Evolutionary conservation across 306 rosid genomes (phyloP).

Genomic region (Echinosophora koreensis): DNA sequence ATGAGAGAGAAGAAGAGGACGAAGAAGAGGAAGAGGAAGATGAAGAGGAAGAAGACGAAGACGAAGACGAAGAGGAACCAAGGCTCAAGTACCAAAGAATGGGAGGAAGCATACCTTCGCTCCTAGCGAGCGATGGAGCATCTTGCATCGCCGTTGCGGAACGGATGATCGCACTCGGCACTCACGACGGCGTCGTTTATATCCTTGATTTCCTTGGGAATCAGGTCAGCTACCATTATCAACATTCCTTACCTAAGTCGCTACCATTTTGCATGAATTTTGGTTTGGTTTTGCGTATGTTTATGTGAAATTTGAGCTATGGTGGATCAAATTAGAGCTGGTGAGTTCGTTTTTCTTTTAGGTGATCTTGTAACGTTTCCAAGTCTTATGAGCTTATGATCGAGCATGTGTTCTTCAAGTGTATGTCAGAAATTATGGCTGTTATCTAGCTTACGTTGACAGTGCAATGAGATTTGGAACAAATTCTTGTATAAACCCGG

Average conservation of each 20-base stretch:
- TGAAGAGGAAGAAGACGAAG: conserved; percentile 47
- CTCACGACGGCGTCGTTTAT: conserved; percentile 77
- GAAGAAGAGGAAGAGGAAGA: conserved; percentile 66
- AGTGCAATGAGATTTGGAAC: too few species aligned
- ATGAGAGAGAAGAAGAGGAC: conserved; percentile 82
- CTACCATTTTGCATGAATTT: not conserved
- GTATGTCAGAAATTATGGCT: not conserved
- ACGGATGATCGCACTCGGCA: conserved; percentile 91
- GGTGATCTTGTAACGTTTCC: not conserved
- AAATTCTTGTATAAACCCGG: too few species aligned
- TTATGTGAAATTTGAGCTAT: not conserved
- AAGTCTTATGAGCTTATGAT: conserved; percentile 2
- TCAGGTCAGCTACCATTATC: conserved; percentile 57
- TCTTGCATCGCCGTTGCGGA: conserved; percentile 81
- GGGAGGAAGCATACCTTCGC: conserved; percentile 82
- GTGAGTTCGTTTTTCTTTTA: not conserved
- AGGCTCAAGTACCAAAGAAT: conserved; percentile 90
- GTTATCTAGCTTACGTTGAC: not conserved
- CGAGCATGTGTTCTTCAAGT: not conserved
- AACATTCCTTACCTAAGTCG: not conserved
- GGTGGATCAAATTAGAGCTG: not conserved
- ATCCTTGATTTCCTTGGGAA: conserved; percentile 90
- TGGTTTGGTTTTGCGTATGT: not conserved
- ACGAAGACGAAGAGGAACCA: conserved; percentile 69
- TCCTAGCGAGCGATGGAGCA: conserved; percentile 72